Evolutionary conservation across 106 monocot genomes (phyloP).

Genomic region (Ottelia alismoides): DNA sequence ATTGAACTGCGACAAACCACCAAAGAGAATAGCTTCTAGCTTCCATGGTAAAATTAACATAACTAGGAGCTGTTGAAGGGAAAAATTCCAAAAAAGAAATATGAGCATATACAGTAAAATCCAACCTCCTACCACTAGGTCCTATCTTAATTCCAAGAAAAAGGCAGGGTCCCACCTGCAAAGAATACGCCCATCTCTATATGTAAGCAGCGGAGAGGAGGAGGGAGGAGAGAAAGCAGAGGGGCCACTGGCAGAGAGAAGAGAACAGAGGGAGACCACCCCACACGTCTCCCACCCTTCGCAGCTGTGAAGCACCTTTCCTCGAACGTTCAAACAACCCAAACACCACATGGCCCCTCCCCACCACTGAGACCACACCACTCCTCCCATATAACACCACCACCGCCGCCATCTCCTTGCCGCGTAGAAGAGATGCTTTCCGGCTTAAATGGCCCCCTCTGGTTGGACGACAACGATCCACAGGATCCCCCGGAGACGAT

Average conservation of each 20-base stretch:
- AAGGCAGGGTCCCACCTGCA: too few relatives aligned
- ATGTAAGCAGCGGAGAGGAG: background rate
- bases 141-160: too few relatives aligned
- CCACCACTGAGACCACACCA: background rate
- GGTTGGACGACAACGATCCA: constrained; percentile 24
- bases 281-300: background rate
- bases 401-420: background rate
- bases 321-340: background rate
- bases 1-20: too few relatives aligned
- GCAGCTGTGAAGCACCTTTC: background rate
- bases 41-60: too few relatives aligned
- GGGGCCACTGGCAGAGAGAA: too few relatives aligned
- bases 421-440: constrained; percentile 17
- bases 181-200: too few relatives aligned
- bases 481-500: background rate
- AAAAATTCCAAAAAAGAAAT: too few relatives aligned
- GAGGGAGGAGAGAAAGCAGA: background rate
- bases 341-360: background rate
- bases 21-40: too few relatives aligned
- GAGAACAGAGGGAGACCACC: background rate
- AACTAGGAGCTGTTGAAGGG: too few relatives aligned
- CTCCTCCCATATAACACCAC: background rate
- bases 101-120: too few relatives aligned
- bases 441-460: constrained; percentile 20
- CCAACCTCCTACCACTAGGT: too few relatives aligned